Base-by-base conservation (phyloP, 164 flowering plant species). In the Dillenia suffruticosa region DNA sequence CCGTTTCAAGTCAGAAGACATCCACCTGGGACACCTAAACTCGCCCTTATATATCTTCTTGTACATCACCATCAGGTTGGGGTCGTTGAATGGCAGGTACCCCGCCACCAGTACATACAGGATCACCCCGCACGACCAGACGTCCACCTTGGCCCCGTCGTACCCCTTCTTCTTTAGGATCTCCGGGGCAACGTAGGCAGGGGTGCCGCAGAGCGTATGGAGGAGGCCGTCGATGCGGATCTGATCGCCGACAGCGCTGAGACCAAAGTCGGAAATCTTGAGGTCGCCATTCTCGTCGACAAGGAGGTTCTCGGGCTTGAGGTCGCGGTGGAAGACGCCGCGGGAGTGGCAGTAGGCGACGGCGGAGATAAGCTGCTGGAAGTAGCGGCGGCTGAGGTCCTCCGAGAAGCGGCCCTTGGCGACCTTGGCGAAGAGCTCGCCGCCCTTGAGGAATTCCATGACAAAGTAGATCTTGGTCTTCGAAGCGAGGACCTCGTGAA, bases 151-250 rank as follows among this genome's bases (percentile, higher is more conserved):
- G 17, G 87, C 84, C 0, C 87, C 94, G 47, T 83, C 85, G 64
- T 85, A 87, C 0, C 90, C 90, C 51, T 65, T 72, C 67, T 77
- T 81, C 1, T 74, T 9, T 8, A 85, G 66, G 48, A 87, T 76
- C 60, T 87, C 92, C 8, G 92, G 92, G 0, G 92, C 89, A 12
- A 86, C 87, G 64, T 87, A 84, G 12, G 92, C 89, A 1, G 89
- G 89, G 0, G 92, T 82, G 1, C 92, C 89, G 59, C 90, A 87
- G 5, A 87, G 75, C 1, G 90, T 83, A 61, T 81, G 88, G 57
- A 88, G 61, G 12, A 82, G 64, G 9, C 84, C 85, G 57, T 80
- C 85, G 59, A 46, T 26, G 4, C 79, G 79, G 49, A 77, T 58
- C 73, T 82, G 89, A n/a, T 79, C 82, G 9, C 70, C 63, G 7